Percentiles rank a stretch among this genome's conserved stretches.
Conservation (phyloP, 345 rosid species). For the Crucihimalaya himalaica region DNA sequence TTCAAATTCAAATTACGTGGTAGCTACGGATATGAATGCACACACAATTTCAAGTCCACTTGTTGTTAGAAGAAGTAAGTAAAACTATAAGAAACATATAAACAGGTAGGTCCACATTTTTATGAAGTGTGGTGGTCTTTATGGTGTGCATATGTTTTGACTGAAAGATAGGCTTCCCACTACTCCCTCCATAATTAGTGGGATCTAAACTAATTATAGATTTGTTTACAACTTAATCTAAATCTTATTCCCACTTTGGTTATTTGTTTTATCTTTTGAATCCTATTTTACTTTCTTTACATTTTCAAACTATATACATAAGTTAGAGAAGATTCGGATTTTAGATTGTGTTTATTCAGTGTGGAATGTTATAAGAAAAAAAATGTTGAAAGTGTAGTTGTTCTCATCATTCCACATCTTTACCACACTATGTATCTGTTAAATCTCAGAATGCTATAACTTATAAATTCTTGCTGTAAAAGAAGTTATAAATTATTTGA, state of each 20-base stretch:
- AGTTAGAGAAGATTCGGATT: neutral
- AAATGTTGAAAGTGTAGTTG: neutral
- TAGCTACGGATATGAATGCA: constrained; percentile 30
- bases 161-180: constrained; percentile 35
- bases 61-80: neutral
- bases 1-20: constrained; percentile 40
- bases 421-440: constrained; percentile 11
- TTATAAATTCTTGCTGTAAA: constrained; percentile 6
- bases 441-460: neutral
- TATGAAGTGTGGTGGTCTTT: constrained; percentile 30
- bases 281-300: neutral
- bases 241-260: neutral
- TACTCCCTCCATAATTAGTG: constrained; percentile 28
- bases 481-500: constrained; percentile 1
- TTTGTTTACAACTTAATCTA: constrained; percentile 16
- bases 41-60: constrained; percentile 27
- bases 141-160: constrained; percentile 37
- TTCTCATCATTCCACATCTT: constrained; percentile 18
- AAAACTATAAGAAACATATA: neutral
- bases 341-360: neutral
- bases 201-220: constrained; percentile 5
- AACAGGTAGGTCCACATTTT: constrained; percentile 23
- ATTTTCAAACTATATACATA: neutral
- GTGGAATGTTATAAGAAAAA: neutral
- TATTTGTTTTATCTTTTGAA: neutral